Evolutionary conservation across 371 early-diverging fungal genomes (phyloP), one percentile per base, ranked within the genome.

Genomic region (Rhizomucor pusillus): DNA sequence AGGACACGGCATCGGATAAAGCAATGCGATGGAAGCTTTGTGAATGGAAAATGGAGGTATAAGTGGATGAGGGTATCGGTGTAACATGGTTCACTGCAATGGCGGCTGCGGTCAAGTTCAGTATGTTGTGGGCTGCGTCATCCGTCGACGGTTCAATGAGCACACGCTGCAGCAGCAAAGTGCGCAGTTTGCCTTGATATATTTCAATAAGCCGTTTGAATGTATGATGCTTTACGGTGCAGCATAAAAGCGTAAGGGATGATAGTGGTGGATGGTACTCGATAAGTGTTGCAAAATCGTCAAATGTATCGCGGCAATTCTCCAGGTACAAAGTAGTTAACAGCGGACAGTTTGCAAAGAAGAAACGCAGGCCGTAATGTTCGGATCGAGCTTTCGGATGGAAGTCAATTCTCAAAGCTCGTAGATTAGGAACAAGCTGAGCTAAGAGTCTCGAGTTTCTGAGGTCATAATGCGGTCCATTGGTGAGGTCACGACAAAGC

Each of bases 281-380:
- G 5, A 62, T 24, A 9, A 77, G 33, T 0, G 71, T 58, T 22
- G 34, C 16, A 47, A 77, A 77, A 44, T 77, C 78, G 36, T 77
- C 67, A 60, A 60, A 74, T 0, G 72, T 74, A 45, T 77, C 78
- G 13, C 69, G 62, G 50, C 78, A 77, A 18, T 77, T 63, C 22
- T 65, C 68, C 9, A 77, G 47, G 52, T 74, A 74, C 0, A 77
- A 50, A 40, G 74, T 72, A 10, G 43, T 36, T 18, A 77, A 46
- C 20, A 52, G 48, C 5, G 75, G 69, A 25, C 78, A 77, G 47
- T 58, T 47, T 43, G 71, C 52, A 12, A 58, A 50, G 50, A 77
- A 77, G 50, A 64, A 69, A 9, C 41, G 40, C 9, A 77, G 25
- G 6, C 78, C 78, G 50, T 77, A 77, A 2, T 60, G 65, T 18